Evolutionary conservation across 1,284 basidiomycete genomes (phyloP), one percentile per base, ranked within the genome.

Genomic region (Cutaneotrichosporon sp.): DNA sequence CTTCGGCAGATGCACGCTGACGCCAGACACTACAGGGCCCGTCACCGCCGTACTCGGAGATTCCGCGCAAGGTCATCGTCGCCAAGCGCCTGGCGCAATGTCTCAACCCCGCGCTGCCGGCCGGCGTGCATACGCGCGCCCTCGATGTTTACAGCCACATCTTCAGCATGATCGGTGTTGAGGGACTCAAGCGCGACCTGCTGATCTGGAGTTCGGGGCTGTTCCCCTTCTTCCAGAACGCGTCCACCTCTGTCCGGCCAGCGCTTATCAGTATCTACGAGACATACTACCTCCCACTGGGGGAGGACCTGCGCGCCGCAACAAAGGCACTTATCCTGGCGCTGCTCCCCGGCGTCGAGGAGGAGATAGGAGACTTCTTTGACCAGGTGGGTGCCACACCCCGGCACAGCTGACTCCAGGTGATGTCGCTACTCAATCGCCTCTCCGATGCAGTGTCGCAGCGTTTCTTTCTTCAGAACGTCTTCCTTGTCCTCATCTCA

Each of bases 201-300:
- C 81, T 88, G 1, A 79, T 97, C 16, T 99, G 96, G 96, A 91
- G 91, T 1, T 88, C 90, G 5, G 96, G 96, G 4, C 75, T 99
- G 9, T 94, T 99, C 66, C 96, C 96, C 0, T 98, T 98, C 81
- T 97, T 97, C 70, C 91, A 97, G 73, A 97, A 91, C 74, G 92
- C 96, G 5, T 87, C 93, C 14, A 98, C 92, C 6, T 92, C 90
- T 19, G 91, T 94, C 53, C 88, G 93, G 83, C 91, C 91, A 1
- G 81, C 85, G 10, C 78, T 97, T 2, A 80, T 97, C 44, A 87
- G 85, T 61, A 80, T 97, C 11, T 96, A 90, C 65, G 88, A 94
- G 63, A 87, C 83, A 3, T 84, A 90, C 75, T 98, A 96, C 71
- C 77, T 98, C 4, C 91, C 94, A 0, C 77, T 99, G 8, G 84